Evolutionary conservation across 495 filamentous ascomycete species (phyloP), one percentile per base, ranked within the genome.

Genomic region (Neurospora sp.): DNA sequence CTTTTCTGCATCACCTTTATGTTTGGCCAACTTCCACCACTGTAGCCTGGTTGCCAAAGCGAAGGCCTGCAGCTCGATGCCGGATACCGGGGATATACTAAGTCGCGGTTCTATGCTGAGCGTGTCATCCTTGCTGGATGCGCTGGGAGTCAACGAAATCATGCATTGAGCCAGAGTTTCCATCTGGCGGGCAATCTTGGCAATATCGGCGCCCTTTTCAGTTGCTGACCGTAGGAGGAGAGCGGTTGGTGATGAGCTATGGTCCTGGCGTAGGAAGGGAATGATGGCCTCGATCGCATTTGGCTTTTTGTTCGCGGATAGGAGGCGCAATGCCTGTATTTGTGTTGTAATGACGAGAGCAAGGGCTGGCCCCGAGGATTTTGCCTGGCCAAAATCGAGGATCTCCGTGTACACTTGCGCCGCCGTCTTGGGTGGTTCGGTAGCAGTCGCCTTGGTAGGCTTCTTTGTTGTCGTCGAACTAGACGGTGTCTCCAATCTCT

Each of bases 1-100:
- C 77, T 89, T 92, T 35, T 86, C 85, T 23, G 88, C 79, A 72
- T 96, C 87, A 18, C 86, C 89, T 27, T 88, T 76, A 78, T 96
- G 94, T n/a, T 86, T 85, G 5, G 89, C 88, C 40, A 94, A 70
- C 42, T 84, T 88, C 93, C 93, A 95, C 82, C 90, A 93, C 71
- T 87, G 81, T 18, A 88, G 80, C 8, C 92, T 88, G 40, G 89
- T 85, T 70, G 89, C 86, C 16, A 97, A 82, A 2, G 90, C 92
- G 0, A 93, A 76, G 2, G 87, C 78, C 76, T 97, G 93, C 12
- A 96, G 78, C 44, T 84, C 85, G 16, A 96, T 83, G 0, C 86
- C 84, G 0, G 86, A 83, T 39, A 85, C 85, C 0, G 93, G 90
- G 38, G 86, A 87, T n/a, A 90, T 76, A 48, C 81, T 83, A 0